Evolutionary conservation across 208 protist genomes (phyloP).

Genomic region (Kentomonas sorsogonicus): DNA sequence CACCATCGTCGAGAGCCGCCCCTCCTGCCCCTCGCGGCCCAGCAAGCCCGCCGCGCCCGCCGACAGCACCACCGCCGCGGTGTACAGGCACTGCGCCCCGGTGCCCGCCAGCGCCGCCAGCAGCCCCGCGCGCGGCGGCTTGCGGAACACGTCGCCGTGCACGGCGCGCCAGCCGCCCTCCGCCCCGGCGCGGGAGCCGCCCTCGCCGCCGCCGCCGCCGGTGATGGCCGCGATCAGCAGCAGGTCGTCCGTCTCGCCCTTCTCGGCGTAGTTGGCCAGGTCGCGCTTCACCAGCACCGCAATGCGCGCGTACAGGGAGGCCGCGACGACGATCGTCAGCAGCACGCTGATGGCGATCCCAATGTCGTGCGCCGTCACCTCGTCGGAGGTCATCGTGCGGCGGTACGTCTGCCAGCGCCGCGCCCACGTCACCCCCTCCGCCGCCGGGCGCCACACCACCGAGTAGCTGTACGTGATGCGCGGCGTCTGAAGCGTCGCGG

Average conservation of each 20-base stretch:
- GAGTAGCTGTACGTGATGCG: slow-evolving; percentile 57
- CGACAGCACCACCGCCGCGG: slow-evolving; percentile 46
- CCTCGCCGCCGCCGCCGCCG: no score
- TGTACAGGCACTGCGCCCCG: slow-evolving; percentile 84
- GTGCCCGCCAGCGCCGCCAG: slow-evolving; percentile 83
- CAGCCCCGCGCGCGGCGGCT: slow-evolving; percentile 66
- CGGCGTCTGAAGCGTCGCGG: no score
- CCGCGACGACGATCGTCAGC: slow-evolving; percentile 91
- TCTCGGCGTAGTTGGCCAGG: slow-evolving; percentile 86
- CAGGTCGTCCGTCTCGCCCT: slow-evolving; percentile 38
- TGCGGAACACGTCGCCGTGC: slow-evolving; percentile 92
- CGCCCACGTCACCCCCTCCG: slow-evolving; percentile 77
- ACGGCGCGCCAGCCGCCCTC: slow-evolving; percentile 93
- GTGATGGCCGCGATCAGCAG: no score
- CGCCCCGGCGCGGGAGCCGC: no score
- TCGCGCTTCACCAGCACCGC: slow-evolving; percentile 90
- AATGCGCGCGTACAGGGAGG: slow-evolving; percentile 94
- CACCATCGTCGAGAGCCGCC: slow-evolving; percentile 65
- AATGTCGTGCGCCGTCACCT: slow-evolving; percentile 90
- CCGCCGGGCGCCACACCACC: slow-evolving; percentile 47
- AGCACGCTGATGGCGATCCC: slow-evolving; percentile 94
- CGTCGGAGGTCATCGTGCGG: slow-evolving; percentile 24
- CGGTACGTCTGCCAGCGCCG: slow-evolving; percentile 94
- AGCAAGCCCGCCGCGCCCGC: slow-evolving; percentile 90
- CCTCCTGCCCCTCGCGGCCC: slow-evolving; percentile 84